A percentile compares a stretch with the other conserved stretches of the same genome.
These are phyloP conservation scores for Globisporangium abappressorium DNA, from an alignment of 352 stramenopile genomes.

Conservation along the genomic window DNA sequence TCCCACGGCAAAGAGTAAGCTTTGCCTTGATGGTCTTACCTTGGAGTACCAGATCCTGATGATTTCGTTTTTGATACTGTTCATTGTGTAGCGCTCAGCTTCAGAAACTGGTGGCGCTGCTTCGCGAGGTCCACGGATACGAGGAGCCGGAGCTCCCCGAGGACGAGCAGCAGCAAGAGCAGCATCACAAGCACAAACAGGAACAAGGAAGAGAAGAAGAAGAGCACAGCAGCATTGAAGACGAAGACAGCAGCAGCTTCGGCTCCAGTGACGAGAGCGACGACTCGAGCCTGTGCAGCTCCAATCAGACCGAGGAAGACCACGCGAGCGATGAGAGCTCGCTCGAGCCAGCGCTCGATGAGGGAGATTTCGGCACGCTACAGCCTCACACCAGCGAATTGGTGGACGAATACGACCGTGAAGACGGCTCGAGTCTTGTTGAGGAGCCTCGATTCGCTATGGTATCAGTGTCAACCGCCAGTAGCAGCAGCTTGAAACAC, in stretches of 20 bases:
- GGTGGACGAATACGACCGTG: neutral
- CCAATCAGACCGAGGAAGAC: slow-evolving; percentile 56
- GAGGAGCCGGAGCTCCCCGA: slow-evolving; percentile 31
- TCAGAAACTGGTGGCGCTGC: slow-evolving; percentile 35
- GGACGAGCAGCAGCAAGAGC: slow-evolving; percentile 22
- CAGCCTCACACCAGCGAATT: neutral
- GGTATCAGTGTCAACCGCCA: neutral
- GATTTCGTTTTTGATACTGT: slow-evolving; percentile 7
- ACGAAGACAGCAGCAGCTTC: slow-evolving; percentile 20
- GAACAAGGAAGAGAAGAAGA: slow-evolving; percentile 15
- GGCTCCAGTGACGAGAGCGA: slow-evolving; percentile 7
- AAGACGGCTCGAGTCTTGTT: neutral
- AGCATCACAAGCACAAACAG: slow-evolving; percentile 20
- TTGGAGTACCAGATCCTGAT: neutral
- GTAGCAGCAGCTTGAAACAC: neutral
- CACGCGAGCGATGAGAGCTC: neutral
- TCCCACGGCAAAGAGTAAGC: slow-evolving; percentile 18
- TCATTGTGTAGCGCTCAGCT: slow-evolving; percentile 30
- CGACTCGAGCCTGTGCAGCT: slow-evolving; percentile 12
- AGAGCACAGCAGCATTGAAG: slow-evolving; percentile 11
- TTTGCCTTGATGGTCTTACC: neutral
- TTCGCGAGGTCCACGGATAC: slow-evolving; percentile 26
- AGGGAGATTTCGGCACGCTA: neutral
- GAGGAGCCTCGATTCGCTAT: neutral
- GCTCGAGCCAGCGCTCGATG: neutral